These are phyloP conservation scores for Ophiosphaerella korrae DNA, from an alignment of 2,329 filamentous ascomycete species.

Conservation along the genomic window DNA sequence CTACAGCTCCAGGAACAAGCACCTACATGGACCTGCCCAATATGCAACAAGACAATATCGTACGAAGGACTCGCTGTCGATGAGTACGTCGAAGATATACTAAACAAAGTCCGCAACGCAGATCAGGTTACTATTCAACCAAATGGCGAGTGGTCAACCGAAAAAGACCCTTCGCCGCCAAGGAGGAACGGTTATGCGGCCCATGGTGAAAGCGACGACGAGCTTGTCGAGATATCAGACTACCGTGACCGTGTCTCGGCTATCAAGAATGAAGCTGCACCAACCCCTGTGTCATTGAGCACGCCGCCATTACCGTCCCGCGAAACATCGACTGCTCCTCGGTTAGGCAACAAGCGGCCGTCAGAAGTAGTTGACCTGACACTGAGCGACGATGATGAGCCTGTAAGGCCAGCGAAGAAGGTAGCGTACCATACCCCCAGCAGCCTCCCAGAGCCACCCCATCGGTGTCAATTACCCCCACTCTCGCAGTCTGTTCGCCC, in stretches of 20 bases:
- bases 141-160: constrained; percentile 74
- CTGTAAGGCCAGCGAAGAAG: constrained; percentile 45
- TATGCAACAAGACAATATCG: constrained; percentile 82
- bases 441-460: constrained; percentile 40
- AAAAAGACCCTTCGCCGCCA: constrained; percentile 46
- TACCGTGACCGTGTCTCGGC: constrained; percentile 45
- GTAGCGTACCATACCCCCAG: constrained; percentile 49
- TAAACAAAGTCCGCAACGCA: constrained; percentile 71
- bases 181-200: constrained; percentile 44
- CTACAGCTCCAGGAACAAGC: constrained; percentile 94
- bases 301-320: constrained; percentile 55
- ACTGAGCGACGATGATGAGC: constrained; percentile 55
- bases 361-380: constrained; percentile 57
- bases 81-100: constrained; percentile 88
- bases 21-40: constrained; percentile 93
- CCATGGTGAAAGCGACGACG: constrained; percentile 52
- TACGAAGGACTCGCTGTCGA: constrained; percentile 87
- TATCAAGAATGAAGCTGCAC: constrained; percentile 48
- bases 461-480: constrained; percentile 36
- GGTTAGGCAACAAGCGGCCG: constrained; percentile 50
- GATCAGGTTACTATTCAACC: constrained; percentile 93
- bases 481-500: constrained; percentile 21
- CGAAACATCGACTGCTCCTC: constrained; percentile 44
- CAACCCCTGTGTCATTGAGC: constrained; percentile 44
- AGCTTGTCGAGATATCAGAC: constrained; percentile 53